Base-by-base conservation (phyloP, 2,329 filamentous ascomycete genomes). In the Elsinoe arachidis region DNA sequence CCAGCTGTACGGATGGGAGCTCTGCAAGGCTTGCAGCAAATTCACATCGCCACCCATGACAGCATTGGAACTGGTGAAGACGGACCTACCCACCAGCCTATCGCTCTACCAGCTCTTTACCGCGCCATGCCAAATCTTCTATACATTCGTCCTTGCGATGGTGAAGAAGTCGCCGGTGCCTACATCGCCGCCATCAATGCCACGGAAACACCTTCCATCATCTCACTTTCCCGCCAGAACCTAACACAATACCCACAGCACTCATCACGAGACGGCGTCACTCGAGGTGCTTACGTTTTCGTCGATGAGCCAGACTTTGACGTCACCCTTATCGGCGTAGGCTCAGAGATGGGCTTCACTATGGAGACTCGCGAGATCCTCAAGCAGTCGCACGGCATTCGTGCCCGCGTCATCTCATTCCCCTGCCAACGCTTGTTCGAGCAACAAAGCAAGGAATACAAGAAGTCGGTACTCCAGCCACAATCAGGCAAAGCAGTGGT, bases 351-450 rank as follows among this genome's bases (percentile, higher is more conserved):
- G 37, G 69, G 66, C 30, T 76, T 77, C 58, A 76, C 76, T 0
- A 64, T 81, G 2, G 68, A 74, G 17, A 70, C 73, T 1, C 71
- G 71, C 3, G 66, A 72, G 30, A 64, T 67, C 11, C 69, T 78
- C 2, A 58, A n/a, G n/a, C n/a, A 58, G 44, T 66, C 70, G 15
- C 54, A 56, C 21, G 66, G 66, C 11, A 67, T 78, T 58, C 70
- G 68, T n/a, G 73, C 74, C 0, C 74, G 78, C 2, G 70, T 80
- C 1, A 67, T 80, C 52, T 74, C 71, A 57, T 78, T 79, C 66
- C 78, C 78, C 0, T 79, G 74, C 61, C 74, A 77, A 63, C 69
- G 75, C 0, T 62, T 80, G n/a, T 80, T 80, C 61, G 76, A 79
- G 58, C 63, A 68, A 5, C 77, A 80, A 62, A 59, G 69, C 0